phyloP scores from a whole-genome alignment of 2,329 filamentous ascomycete species.

The Calonectria pteridis region DNA sequence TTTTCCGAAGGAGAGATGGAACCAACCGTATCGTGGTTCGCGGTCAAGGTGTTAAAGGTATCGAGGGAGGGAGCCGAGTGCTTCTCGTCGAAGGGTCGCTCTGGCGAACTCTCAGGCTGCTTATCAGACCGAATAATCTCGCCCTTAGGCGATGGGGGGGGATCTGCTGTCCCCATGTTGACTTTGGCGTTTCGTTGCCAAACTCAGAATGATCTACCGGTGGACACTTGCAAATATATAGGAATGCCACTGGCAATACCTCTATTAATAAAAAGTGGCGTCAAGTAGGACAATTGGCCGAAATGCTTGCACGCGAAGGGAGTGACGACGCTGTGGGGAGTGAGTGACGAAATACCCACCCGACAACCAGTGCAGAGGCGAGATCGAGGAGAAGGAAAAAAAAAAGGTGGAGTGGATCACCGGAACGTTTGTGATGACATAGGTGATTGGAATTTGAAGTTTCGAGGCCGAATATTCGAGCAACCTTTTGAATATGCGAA shows the following conservation, averaged over 20 bases:
- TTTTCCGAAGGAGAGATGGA: conserved; percentile 44
- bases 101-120: conserved; percentile 9
- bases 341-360: conserved; percentile 34
- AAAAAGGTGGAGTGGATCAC: conserved; percentile 36
- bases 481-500: not conserved
- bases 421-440: conserved; percentile 33
- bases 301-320: not conserved
- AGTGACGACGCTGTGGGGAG: conserved; percentile 30
- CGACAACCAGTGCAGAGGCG: conserved; percentile 15
- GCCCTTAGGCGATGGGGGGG: conserved; percentile 24
- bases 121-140: conserved; percentile 31
- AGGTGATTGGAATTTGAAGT: conserved; percentile 23
- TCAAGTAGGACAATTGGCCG: not conserved
- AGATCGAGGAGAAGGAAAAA: conserved; percentile 30
- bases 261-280: conserved; percentile 3
- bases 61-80: conserved; percentile 44
- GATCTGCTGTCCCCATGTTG: conserved; percentile 29
- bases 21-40: conserved; percentile 37
- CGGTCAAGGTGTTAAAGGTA: conserved; percentile 46
- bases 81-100: conserved; percentile 40
- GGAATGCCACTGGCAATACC: not conserved
- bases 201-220: conserved; percentile 1
- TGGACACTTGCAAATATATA: not conserved
- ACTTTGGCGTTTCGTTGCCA: not conserved
- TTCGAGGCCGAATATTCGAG: not conserved